A percentile compares a stretch with the other conserved stretches of the same genome.
Evolutionary conservation across 306 rosid species (phyloP).

Genomic region (Vigna unguiculata): DNA sequence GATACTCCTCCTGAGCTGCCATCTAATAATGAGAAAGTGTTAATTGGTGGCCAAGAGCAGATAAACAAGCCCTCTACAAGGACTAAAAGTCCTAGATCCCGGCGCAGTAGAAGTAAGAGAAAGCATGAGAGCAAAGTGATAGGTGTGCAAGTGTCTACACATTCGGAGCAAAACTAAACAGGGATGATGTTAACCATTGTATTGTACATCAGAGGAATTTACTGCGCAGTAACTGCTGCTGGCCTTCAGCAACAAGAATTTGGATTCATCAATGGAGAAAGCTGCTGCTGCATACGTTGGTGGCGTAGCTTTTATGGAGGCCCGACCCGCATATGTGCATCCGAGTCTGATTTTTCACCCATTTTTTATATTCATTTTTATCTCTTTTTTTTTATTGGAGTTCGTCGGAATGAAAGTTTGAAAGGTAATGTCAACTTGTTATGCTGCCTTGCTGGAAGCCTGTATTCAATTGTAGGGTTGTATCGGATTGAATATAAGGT

Average conservation of each 20-base stretch:
- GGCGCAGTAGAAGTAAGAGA: slow-evolving; percentile 81
- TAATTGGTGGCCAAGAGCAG: slow-evolving; percentile 54
- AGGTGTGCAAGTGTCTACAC: slow-evolving; percentile 66
- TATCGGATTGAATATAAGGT: too few species aligned
- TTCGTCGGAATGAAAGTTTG: slow-evolving; percentile 47
- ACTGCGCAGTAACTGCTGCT: slow-evolving; percentile 45
- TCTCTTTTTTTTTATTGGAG: slow-evolving; percentile 41
- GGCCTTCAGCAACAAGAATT: slow-evolving; percentile 50
- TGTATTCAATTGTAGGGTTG: slow-evolving; percentile 49
- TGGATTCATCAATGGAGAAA: slow-evolving; percentile 47
- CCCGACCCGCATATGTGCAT: slow-evolving; percentile 56
- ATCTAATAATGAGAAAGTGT: slow-evolving; percentile 54
- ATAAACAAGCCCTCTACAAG: slow-evolving; percentile 63
- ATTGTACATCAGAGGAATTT: slow-evolving; percentile 41
- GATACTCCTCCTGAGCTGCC: slow-evolving; percentile 96
- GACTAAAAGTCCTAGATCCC: slow-evolving; percentile 69
- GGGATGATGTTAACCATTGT: slow-evolving; percentile 36
- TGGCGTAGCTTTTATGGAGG: slow-evolving; percentile 34
- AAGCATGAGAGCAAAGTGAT: slow-evolving; percentile 74
- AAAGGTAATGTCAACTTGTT: slow-evolving; percentile 45
- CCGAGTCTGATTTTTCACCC: slow-evolving; percentile 53
- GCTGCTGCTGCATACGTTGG: slow-evolving; percentile 37
- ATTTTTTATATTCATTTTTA: slow-evolving; percentile 38
- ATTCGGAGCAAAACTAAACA: slow-evolving; percentile 61
- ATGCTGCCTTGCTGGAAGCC: slow-evolving; percentile 55